phyloP scores from a whole-genome alignment of 1,284 basidiomycete species.

The Somion occarium region DNA sequence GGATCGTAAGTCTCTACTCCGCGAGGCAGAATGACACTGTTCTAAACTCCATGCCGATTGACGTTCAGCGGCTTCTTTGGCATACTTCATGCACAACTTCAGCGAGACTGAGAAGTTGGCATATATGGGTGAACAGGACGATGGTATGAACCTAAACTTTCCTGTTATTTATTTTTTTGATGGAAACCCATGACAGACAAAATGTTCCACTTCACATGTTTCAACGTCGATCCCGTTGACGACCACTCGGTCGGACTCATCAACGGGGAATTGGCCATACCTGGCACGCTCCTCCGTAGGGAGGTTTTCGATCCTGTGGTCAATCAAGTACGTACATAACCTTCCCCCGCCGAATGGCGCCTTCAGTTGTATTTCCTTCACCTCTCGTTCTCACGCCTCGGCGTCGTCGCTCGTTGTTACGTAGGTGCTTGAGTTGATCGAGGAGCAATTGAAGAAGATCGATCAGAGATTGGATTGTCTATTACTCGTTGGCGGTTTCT shows the following conservation, averaged over 20 bases:
- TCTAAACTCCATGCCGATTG: not conserved
- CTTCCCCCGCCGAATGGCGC: conserved; percentile 11
- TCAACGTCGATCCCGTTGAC: conserved; percentile 72
- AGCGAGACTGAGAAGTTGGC: conserved; percentile 80
- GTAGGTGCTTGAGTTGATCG: conserved; percentile 47
- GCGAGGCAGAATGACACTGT: not conserved
- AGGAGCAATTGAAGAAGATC: conserved; percentile 62
- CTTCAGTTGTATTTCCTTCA: conserved; percentile 9
- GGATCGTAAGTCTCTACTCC: conserved; percentile 32
- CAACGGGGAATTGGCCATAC: conserved; percentile 76
- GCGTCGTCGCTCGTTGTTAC: conserved; percentile 12
- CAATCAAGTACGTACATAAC: conserved; percentile 47
- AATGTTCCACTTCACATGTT: conserved; percentile 80
- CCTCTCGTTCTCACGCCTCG: not conserved
- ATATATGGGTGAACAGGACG: conserved; percentile 66
- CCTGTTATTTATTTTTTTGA: conserved; percentile 7
- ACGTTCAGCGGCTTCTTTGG: not conserved
- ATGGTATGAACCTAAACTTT: conserved; percentile 41
- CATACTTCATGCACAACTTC: conserved; percentile 76
- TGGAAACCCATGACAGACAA: conserved; percentile 41
- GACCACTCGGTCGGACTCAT: conserved; percentile 70
- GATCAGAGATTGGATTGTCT: conserved; percentile 70
- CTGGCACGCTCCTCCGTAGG: conserved; percentile 66
- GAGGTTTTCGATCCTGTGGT: conserved; percentile 82
- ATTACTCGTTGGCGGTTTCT: conserved; percentile 81